These are phyloP conservation scores for Penicillium coffeae DNA, from an alignment of 495 filamentous ascomycete species.

Conservation along the genomic window DNA sequence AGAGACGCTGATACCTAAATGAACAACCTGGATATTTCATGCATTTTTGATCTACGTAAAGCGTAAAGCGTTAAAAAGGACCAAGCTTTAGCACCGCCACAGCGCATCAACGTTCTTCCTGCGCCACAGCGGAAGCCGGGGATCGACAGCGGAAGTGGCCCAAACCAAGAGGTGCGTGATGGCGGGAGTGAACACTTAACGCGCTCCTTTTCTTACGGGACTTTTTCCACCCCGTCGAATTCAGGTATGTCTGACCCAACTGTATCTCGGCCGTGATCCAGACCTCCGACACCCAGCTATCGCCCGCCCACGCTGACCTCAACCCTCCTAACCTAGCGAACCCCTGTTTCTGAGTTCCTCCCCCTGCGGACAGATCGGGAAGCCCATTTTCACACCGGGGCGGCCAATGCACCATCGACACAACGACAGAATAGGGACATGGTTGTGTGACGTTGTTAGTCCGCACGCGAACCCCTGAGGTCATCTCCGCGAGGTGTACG, in stretches of 20 bases:
- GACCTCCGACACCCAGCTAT: too few relatives aligned
- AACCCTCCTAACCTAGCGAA: background rate
- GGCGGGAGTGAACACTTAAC: constrained; percentile 5
- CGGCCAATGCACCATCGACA: constrained; percentile 23
- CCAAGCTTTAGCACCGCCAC: constrained; percentile 28
- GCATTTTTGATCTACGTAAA: too few relatives aligned
- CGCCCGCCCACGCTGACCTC: constrained; percentile 1
- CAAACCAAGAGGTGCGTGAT: constrained; percentile 16
- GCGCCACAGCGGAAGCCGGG: constrained; percentile 26
- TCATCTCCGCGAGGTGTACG: constrained; percentile 28
- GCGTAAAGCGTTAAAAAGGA: too few relatives aligned
- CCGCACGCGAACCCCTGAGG: constrained; percentile 28
- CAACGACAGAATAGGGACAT: constrained; percentile 21
- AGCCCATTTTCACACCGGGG: constrained; percentile 3
- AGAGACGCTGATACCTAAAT: too few relatives aligned
- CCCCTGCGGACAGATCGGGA: constrained; percentile 4
- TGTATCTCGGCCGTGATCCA: too few relatives aligned
- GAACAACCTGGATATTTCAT: too few relatives aligned
- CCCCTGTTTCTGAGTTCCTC: constrained; percentile 22
- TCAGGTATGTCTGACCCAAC: background rate
- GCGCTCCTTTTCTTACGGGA: background rate
- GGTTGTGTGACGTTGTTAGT: constrained; percentile 29
- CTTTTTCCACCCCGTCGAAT: background rate
- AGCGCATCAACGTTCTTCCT: constrained; percentile 35
- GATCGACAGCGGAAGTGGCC: constrained; percentile 39